These are phyloP conservation scores for Yamadazyma scolyti DNA, from an alignment of 805 yeast genomes.

Conservation along the genomic window DNA sequence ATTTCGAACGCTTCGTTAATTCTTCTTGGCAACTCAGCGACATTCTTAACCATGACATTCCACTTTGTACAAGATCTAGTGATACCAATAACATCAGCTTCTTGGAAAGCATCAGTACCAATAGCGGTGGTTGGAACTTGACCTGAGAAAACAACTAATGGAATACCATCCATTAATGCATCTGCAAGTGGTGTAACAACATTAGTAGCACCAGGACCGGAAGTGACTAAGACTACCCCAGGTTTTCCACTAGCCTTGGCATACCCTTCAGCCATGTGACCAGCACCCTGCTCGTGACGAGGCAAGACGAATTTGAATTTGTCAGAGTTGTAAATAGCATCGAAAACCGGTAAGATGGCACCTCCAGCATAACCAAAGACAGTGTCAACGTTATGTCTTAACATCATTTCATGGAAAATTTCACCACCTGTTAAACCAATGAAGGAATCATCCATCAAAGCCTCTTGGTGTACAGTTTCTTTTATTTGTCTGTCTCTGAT, in stretches of 20 bases:
- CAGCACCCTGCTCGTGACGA: slow-evolving; percentile 98
- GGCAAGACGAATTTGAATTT: slow-evolving; percentile 90
- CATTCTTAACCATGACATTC: slow-evolving; percentile 97
- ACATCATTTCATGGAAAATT: slow-evolving; percentile 98
- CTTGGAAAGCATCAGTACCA: slow-evolving; percentile 99
- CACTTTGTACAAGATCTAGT: slow-evolving; percentile 97
- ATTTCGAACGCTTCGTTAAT: slow-evolving; percentile 98
- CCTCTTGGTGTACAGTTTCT: slow-evolving; percentile 6
- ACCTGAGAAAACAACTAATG: slow-evolving; percentile 94
- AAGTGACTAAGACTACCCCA: slow-evolving; percentile 97
- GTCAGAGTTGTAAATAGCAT: slow-evolving; percentile 89
- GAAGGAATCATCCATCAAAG: slow-evolving; percentile 72
- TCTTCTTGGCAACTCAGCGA: slow-evolving; percentile 90
- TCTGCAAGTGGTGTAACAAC: slow-evolving; percentile 99
- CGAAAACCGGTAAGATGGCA: slow-evolving; percentile 96
- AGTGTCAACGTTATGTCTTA: slow-evolving; percentile 91
- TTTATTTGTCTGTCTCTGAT: slow-evolving; percentile 11
- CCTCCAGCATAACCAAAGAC: slow-evolving; percentile 99
- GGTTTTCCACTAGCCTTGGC: slow-evolving; percentile 95
- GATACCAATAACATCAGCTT: slow-evolving; percentile 96
- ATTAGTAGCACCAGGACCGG: slow-evolving; percentile 99
- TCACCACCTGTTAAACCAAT: slow-evolving; percentile 98
- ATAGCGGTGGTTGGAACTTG: slow-evolving; percentile 95
- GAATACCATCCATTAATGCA: slow-evolving; percentile 96
- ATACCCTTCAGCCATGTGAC: slow-evolving; percentile 99